Evolutionary conservation across 164 flowering plant genomes (phyloP).

Genomic region (Vitis rupestris): DNA sequence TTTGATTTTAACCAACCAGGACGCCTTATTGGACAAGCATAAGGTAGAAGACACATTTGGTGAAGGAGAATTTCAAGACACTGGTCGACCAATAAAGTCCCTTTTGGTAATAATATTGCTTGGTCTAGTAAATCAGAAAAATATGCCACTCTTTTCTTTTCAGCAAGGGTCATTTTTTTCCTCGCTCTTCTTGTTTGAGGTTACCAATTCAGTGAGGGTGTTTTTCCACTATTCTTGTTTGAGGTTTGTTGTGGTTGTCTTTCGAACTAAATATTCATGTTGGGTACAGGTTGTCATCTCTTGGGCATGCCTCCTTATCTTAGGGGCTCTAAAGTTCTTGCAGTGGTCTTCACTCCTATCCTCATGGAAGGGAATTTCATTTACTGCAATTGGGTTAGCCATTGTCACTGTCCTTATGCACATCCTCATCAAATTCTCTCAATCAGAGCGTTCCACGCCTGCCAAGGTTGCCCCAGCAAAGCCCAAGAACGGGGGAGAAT

Average conservation of each 20-base stretch:
- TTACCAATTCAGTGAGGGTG: no score
- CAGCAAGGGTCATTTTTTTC: no score
- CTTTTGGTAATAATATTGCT: slow-evolving; percentile 34
- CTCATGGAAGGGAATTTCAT: slow-evolving; percentile 54
- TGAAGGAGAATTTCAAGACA: slow-evolving; percentile 32
- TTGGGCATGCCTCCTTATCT: slow-evolving; percentile 45
- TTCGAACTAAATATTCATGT: background rate
- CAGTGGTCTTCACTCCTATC: slow-evolving; percentile 48
- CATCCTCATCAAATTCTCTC: slow-evolving; percentile 49
- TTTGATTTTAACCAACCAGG: slow-evolving; percentile 27
- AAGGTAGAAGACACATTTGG: slow-evolving; percentile 38
- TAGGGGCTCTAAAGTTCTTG: slow-evolving; percentile 46
- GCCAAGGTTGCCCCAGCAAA: slow-evolving; percentile 39
- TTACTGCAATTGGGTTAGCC: slow-evolving; percentile 34
- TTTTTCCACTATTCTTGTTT: background rate
- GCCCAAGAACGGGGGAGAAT: slow-evolving; percentile 16
- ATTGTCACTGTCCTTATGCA: slow-evolving; percentile 61
- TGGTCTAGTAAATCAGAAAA: background rate
- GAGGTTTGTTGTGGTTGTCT: background rate
- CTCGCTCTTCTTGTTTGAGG: no score
- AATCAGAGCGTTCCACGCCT: slow-evolving; percentile 62
- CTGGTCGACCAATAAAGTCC: slow-evolving; percentile 40
- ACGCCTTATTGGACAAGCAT: slow-evolving; percentile 46
- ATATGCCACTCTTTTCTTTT: no score
- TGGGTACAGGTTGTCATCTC: slow-evolving; percentile 43